Evolutionary conservation across 75 land plant genomes (phyloP).

Genomic region (Pseudotsuga menziesii): DNA sequence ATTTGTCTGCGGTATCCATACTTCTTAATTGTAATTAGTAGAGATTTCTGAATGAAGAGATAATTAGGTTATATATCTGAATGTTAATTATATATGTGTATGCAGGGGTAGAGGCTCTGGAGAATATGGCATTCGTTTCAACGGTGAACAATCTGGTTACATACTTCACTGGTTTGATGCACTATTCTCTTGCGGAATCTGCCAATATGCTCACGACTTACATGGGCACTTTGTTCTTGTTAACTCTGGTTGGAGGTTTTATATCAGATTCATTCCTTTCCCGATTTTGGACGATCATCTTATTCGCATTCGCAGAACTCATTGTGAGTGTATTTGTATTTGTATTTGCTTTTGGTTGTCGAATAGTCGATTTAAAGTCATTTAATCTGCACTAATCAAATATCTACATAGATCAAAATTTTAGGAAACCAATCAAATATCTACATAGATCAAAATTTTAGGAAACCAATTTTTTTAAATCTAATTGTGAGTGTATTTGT

Average conservation of each 20-base stretch:
- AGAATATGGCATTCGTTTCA: constrained; percentile 68
- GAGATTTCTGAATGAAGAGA: too few relatives aligned
- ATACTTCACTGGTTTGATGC: constrained; percentile 49
- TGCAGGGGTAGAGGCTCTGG: constrained; percentile 62
- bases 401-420: too few relatives aligned
- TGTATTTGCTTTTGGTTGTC: too few relatives aligned
- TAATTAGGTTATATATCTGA: background rate
- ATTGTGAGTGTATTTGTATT: constrained; percentile 39
- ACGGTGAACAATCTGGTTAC: constrained; percentile 69
- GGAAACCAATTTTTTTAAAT: too few relatives aligned
- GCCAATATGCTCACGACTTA: constrained; percentile 60
- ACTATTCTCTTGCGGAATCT: constrained; percentile 40
- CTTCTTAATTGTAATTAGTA: background rate
- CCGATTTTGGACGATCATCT: constrained; percentile 41
- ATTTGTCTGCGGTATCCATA: constrained; percentile 60
- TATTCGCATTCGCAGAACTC: constrained; percentile 39
- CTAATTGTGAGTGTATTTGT: too few relatives aligned
- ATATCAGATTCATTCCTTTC: constrained; percentile 64
- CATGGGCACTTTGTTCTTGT: constrained; percentile 73
- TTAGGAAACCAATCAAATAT: too few relatives aligned
- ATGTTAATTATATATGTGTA: too few relatives aligned
- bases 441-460: too few relatives aligned
- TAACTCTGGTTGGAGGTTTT: constrained; percentile 70
- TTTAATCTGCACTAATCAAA: background rate
- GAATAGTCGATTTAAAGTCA: too few relatives aligned